Conservation (phyloP, 805 yeast species). For the Wickerhamiella cacticola region DNA sequence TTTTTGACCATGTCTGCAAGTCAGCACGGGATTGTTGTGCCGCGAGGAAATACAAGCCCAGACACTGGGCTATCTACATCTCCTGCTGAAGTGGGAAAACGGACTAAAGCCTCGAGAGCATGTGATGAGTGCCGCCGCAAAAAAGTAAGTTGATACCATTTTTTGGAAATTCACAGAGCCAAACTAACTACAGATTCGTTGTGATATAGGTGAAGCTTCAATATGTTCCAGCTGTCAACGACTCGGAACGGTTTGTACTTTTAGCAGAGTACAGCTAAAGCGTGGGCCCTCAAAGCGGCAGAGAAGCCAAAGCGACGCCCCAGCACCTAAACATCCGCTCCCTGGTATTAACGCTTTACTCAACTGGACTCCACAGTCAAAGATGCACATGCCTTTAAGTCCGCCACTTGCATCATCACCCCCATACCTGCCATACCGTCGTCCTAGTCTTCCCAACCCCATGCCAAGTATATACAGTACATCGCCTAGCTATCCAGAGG, state of each 20-base stretch:
- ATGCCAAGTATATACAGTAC: not conserved
- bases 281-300: slow-evolving; percentile 50
- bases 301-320: slow-evolving; percentile 16
- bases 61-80: not conserved
- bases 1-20: not conserved
- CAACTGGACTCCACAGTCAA: slow-evolving; percentile 13
- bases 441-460: slow-evolving; percentile 8
- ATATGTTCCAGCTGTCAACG: slow-evolving; percentile 43
- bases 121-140: slow-evolving; percentile 33
- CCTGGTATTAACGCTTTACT: slow-evolving; percentile 16
- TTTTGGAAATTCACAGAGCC: slow-evolving; percentile 9
- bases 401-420: slow-evolving; percentile 8
- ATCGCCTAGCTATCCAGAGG: not conserved
- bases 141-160: slow-evolving; percentile 25
- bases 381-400: not conserved
- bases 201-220: slow-evolving; percentile 28
- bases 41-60: not conserved
- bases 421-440: slow-evolving; percentile 7
- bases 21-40: not conserved
- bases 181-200: slow-evolving; percentile 28
- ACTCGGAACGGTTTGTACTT: slow-evolving; percentile 41
- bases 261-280: slow-evolving; percentile 46
- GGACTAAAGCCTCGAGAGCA: slow-evolving; percentile 24
- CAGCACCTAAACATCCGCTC: slow-evolving; percentile 6
- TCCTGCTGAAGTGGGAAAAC: slow-evolving; percentile 15